Conservation (phyloP, 768 basidiomycete genomes). For the Kwoniella sp. region DNA sequence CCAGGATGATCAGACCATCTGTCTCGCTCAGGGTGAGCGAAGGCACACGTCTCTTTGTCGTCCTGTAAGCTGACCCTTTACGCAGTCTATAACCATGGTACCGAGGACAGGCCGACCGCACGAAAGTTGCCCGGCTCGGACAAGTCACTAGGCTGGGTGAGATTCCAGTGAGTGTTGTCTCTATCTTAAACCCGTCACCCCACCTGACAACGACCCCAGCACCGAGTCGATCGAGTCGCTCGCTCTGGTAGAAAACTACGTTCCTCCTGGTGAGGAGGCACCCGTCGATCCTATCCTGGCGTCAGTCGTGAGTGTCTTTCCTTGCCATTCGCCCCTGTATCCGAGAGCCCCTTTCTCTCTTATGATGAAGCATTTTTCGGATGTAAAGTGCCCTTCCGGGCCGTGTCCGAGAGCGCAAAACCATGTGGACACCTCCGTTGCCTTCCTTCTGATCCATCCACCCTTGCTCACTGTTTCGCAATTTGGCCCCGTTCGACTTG, state of each 20-base stretch:
- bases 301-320: conserved; percentile 40
- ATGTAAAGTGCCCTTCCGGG: conserved; percentile 44
- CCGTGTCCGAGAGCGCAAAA: conserved; percentile 50
- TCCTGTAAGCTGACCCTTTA: conserved; percentile 17
- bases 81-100: conserved; percentile 43
- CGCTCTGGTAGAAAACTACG: conserved; percentile 39
- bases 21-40: conserved; percentile 38
- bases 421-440: conserved; percentile 50
- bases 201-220: conserved; percentile 22
- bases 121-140: conserved; percentile 27
- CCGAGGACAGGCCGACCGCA: conserved; percentile 37
- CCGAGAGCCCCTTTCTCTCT: too few relatives aligned
- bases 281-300: conserved; percentile 39
- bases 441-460: conserved; percentile 46
- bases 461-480: background rate
- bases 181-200: background rate
- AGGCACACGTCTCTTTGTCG: background rate
- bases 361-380: conserved; percentile 50
- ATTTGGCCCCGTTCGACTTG: background rate
- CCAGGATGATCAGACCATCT: conserved; percentile 43
- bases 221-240: conserved; percentile 45
- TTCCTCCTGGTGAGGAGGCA: conserved; percentile 32
- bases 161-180: conserved; percentile 34
- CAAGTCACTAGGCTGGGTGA: conserved; percentile 39
- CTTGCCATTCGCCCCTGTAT: background rate